phyloP scores from a whole-genome alignment of 768 basidiomycete species.

The Trichaptum fuscoviolaceum region DNA sequence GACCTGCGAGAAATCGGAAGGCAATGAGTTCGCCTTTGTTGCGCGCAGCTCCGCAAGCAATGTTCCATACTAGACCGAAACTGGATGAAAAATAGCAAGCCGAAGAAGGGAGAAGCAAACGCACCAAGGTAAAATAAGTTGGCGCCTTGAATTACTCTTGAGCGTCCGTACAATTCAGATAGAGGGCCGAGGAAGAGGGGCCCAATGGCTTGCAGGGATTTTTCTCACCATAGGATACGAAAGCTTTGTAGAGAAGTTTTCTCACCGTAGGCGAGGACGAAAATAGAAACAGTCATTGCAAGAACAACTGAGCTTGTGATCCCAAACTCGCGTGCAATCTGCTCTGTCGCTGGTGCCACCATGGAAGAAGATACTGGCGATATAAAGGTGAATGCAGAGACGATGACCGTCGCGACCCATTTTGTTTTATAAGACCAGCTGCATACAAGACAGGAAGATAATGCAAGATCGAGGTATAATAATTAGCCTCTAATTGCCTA shows the following conservation, averaged over 20 bases:
- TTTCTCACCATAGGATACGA: neutral
- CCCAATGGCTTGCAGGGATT: slow-evolving; percentile 8
- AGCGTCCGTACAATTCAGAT: slow-evolving; percentile 24
- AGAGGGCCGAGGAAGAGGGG: slow-evolving; percentile 17
- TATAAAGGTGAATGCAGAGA: slow-evolving; percentile 50
- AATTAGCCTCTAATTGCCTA: no score
- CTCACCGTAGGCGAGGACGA: slow-evolving; percentile 56
- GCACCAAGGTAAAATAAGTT: slow-evolving; percentile 14
- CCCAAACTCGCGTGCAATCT: slow-evolving; percentile 48
- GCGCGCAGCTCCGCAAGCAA: slow-evolving; percentile 48
- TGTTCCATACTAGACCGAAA: slow-evolving; percentile 16
- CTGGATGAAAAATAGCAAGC: slow-evolving; percentile 33
- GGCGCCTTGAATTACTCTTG: slow-evolving; percentile 21
- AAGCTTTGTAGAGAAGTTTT: neutral
- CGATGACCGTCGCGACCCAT: slow-evolving; percentile 58
- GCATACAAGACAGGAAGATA: neutral
- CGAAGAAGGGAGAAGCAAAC: slow-evolving; percentile 36
- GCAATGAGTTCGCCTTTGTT: slow-evolving; percentile 53
- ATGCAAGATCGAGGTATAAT: no score
- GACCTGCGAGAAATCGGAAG: slow-evolving; percentile 63
- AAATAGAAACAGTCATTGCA: slow-evolving; percentile 57
- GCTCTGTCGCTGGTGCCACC: slow-evolving; percentile 57
- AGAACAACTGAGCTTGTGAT: slow-evolving; percentile 44
- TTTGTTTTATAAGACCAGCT: slow-evolving; percentile 57
- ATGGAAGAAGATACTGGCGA: slow-evolving; percentile 66